Evolutionary conservation across 192 early-diverging fungal genomes (phyloP).

Genomic region (Mortierella alpina): DNA sequence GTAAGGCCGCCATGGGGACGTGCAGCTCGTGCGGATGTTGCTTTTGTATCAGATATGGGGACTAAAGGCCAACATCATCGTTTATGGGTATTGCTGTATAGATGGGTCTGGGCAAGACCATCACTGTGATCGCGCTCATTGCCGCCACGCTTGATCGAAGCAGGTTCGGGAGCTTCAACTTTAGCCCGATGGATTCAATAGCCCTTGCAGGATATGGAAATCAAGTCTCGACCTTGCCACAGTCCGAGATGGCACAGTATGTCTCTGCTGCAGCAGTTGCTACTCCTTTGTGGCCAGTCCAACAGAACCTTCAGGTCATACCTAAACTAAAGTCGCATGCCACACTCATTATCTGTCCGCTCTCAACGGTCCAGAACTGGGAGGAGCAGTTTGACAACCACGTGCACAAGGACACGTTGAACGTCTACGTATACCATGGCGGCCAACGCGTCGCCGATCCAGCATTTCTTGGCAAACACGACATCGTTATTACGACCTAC

Average conservation of each 20-base stretch:
- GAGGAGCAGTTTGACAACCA: constrained; percentile 59
- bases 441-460: constrained; percentile 49
- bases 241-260: not conserved
- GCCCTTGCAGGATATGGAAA: too few species aligned
- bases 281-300: not conserved
- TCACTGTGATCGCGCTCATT: constrained; percentile 67
- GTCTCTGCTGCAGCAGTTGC: not conserved
- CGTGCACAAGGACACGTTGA: constrained; percentile 39
- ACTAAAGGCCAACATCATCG: not conserved
- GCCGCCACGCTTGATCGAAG: constrained; percentile 54
- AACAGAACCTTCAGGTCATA: not conserved
- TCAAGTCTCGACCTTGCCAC: not conserved
- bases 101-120: constrained; percentile 73
- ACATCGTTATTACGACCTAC: constrained; percentile 67
- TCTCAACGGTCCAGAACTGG: constrained; percentile 66
- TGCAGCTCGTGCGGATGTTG: not conserved
- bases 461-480: constrained; percentile 27
- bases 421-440: constrained; percentile 65
- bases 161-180: constrained; percentile 7
- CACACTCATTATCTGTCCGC: constrained; percentile 66
- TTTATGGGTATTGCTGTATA: constrained; percentile 1
- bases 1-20: constrained; percentile 15
- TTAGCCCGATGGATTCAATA: not conserved
- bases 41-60: not conserved
- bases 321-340: constrained; percentile 53